Base-by-base conservation (phyloP, 352 stramenopile genomes). In the Globisporangium spinosum region DNA sequence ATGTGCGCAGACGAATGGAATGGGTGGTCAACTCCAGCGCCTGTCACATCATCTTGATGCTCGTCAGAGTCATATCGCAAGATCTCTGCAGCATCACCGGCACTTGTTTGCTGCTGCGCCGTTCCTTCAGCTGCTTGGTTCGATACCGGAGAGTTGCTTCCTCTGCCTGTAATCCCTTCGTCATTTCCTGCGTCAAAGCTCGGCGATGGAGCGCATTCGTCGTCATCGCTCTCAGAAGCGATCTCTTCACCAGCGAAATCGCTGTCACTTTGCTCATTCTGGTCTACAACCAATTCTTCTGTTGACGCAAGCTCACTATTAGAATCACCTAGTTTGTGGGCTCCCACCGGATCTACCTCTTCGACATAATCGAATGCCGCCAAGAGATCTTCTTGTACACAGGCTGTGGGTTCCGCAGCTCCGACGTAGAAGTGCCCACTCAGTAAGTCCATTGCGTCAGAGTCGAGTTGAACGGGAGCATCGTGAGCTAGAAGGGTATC, bases 391-490 rank as follows among this genome's bases (percentile, higher is more conserved):
- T 29, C 56, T 58, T 72, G 34, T 23, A 56, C 22, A 8, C n/a
- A 5, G 12, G 6, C 22, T 23, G 63, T 4, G 15, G 23, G 20
- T 22, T 83, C 74, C 23, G 38, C 65, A 40, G n/a, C 59, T 65
- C 89, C 82, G 20, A 85, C 64, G 55, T 87, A 77, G 0, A 65
- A 59, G 66, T 72, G 89, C 3, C 53, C 71, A 2, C 54, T 23
- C 23, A 90, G 64, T 9, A 85, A 64, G 40, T 83, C 73, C 9
- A 58, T 17, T 8, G 6, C 29, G 1, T 43, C 23, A 12, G 12
- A 25, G 45, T 35, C 38, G 22, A 20, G 1, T 2, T 59, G 43
- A 40, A 8, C 2, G n/a, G 3, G 20, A 3, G 17, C 20, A 9
- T 68, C 56, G 13, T 66, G 23, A 2, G 10, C 13, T 9, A 29